phyloP scores from a whole-genome alignment of 805 yeast species.

The Kodamaea sagamina region DNA sequence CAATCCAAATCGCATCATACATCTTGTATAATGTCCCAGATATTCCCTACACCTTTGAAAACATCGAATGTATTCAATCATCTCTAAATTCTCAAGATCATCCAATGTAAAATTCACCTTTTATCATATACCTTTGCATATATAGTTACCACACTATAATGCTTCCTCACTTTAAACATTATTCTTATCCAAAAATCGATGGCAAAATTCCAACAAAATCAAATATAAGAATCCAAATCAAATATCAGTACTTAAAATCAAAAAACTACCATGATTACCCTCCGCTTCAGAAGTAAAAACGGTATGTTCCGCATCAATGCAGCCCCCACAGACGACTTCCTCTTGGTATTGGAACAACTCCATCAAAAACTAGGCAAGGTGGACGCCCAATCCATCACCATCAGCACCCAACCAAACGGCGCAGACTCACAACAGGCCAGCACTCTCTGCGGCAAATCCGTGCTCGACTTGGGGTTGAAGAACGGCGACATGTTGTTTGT shows the following conservation, averaged over 20 bases:
- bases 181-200: too few species aligned
- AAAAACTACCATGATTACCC: constrained; percentile 24
- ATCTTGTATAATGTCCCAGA: too few species aligned
- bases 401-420: constrained; percentile 50
- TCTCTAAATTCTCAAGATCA: too few species aligned
- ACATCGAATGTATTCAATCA: too few species aligned
- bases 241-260: too few species aligned
- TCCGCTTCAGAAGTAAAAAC: constrained; percentile 80
- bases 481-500: constrained; percentile 62
- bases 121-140: too few species aligned
- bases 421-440: constrained; percentile 41
- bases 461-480: constrained; percentile 49
- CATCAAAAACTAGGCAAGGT: constrained; percentile 23
- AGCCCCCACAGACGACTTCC: constrained; percentile 47
- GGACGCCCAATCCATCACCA: constrained; percentile 27
- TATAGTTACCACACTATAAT: too few species aligned
- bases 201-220: background rate
- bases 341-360: constrained; percentile 44
- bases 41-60: too few species aligned
- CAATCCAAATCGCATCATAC: too few species aligned
- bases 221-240: constrained; percentile 6
- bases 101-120: too few species aligned
- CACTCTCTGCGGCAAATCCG: constrained; percentile 36
- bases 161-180: too few species aligned
- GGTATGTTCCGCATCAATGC: constrained; percentile 75